These are phyloP conservation scores for Clarireedia hainanense DNA, from an alignment of 2,329 filamentous ascomycete genomes.

Conservation along the genomic window DNA sequence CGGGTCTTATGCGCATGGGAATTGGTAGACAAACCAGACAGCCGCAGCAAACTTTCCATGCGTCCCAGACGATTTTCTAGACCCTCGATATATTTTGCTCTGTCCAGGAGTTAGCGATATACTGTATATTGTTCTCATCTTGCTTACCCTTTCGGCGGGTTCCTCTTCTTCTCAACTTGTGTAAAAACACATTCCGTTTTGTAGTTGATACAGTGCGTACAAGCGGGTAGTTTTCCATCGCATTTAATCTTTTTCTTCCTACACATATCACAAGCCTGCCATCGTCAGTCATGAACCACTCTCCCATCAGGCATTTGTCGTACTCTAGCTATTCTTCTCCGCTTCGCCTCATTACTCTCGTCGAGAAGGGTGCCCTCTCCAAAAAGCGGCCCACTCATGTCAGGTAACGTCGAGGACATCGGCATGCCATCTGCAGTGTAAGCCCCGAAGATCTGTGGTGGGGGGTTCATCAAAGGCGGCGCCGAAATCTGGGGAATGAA, in stretches of 20 bases:
- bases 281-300: slow-evolving; percentile 20
- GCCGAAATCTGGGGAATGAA: slow-evolving; percentile 52
- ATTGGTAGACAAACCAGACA: slow-evolving; percentile 55
- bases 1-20: neutral
- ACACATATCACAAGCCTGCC: slow-evolving; percentile 61
- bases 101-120: slow-evolving; percentile 33
- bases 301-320: slow-evolving; percentile 27
- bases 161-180: slow-evolving; percentile 97
- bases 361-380: slow-evolving; percentile 50
- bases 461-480: slow-evolving; percentile 56
- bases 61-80: slow-evolving; percentile 90
- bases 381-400: slow-evolving; percentile 53
- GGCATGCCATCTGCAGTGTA: slow-evolving; percentile 54
- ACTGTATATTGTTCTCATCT: slow-evolving; percentile 13
- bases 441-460: slow-evolving; percentile 60
- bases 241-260: slow-evolving; percentile 97
- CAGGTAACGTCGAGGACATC: slow-evolving; percentile 46
- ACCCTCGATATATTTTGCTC: slow-evolving; percentile 95
- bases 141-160: slow-evolving; percentile 88
- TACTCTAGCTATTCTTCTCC: slow-evolving; percentile 53
- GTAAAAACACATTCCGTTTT: slow-evolving; percentile 98
- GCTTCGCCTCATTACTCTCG: slow-evolving; percentile 68
- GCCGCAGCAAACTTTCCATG: slow-evolving; percentile 84
- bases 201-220: slow-evolving; percentile 94
- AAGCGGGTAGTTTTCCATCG: slow-evolving; percentile 90